Conservation (phyloP, 2,329 filamentous ascomycete species). For the Paracamarosporium sp. region DNA sequence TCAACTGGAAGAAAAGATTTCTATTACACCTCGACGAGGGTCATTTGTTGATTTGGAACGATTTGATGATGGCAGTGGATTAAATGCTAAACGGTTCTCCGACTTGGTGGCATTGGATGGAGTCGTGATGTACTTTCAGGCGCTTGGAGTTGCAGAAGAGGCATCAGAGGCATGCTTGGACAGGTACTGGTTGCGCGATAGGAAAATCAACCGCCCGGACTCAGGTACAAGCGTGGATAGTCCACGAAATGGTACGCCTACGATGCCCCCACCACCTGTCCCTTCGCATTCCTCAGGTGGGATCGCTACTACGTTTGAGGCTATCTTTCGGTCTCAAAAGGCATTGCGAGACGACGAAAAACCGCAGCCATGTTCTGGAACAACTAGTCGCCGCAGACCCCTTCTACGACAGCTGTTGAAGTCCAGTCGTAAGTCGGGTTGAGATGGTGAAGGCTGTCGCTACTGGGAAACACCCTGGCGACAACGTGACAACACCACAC, state of each 20-base stretch:
- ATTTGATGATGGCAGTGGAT: constrained; percentile 31
- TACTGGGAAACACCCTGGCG: not conserved
- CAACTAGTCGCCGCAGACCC: constrained; percentile 6
- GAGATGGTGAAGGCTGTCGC: not conserved
- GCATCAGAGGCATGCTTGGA: constrained; percentile 38
- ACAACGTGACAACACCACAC: not conserved
- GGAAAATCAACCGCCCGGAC: not conserved
- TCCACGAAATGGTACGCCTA: constrained; percentile 10
- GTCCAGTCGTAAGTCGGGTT: constrained; percentile 9
- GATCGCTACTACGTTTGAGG: constrained; percentile 1
- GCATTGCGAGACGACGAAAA: not conserved
- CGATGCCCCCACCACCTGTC: constrained; percentile 15
- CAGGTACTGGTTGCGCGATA: constrained; percentile 37
- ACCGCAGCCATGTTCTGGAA: constrained; percentile 4
- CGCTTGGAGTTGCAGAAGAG: constrained; percentile 43
- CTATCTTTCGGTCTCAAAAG: constrained; percentile 4
- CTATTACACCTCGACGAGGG: constrained; percentile 43
- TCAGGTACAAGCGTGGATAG: not conserved
- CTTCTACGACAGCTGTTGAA: constrained; percentile 11
- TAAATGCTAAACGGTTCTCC: constrained; percentile 25
- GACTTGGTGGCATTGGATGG: constrained; percentile 43
- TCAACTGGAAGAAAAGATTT: constrained; percentile 40
- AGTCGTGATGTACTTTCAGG: constrained; percentile 51
- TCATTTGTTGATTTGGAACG: constrained; percentile 50
- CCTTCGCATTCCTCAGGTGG: not conserved